Evolutionary conservation across 495 filamentous ascomycete genomes (phyloP), one percentile per base, ranked within the genome.

Genomic region (Trypethelium eluteriae): DNA sequence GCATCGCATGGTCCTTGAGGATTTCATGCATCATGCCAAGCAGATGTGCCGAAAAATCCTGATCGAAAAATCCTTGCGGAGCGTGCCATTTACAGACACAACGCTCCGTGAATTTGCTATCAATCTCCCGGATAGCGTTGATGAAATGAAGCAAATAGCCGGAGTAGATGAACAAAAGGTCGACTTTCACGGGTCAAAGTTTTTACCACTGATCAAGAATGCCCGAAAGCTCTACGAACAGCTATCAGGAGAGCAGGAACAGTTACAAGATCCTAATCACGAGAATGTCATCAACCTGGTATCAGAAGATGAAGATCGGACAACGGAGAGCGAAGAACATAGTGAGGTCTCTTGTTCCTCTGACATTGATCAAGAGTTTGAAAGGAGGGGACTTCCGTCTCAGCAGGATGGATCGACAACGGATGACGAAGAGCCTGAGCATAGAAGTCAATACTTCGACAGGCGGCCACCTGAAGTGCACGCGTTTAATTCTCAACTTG

Each of bases 21-120:
- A 88, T 62, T 89, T 89, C 67, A 77, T 88, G 64, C 69, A 76
- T 2, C 74, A 78, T n/a, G 93, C 90, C 0, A 88, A 87, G 73
- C 73, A 79, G 35, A 71, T 85, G 47, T 85, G 88, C 69, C 83
- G 87, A 68, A 80, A 86, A 64, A 78, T 97, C 36, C 82, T 91
- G 64, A 81, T 87, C 59, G 76, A 81, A 10, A 87, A 86, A 49
- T 74, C 77, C 11, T 78, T 90, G 25, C 85, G 87, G 11, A 81
- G 78, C 18, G 78, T 82, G 62, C 88, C 89, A 2, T 98, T 98
- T 74, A 87, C 87, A 0, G 91, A 96, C 71, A 82, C 81, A 38
- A 80, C 90, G 1, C 79, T 95, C 63, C 87, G 92, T 36, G 87
- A 91, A 71, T 96, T 98, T 88, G 91, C 85, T 4, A 89, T 96